These are phyloP conservation scores for Polytrichum formosum DNA, from an alignment of 225 moss, liverwort and hornwort species.

Conservation along the genomic window DNA sequence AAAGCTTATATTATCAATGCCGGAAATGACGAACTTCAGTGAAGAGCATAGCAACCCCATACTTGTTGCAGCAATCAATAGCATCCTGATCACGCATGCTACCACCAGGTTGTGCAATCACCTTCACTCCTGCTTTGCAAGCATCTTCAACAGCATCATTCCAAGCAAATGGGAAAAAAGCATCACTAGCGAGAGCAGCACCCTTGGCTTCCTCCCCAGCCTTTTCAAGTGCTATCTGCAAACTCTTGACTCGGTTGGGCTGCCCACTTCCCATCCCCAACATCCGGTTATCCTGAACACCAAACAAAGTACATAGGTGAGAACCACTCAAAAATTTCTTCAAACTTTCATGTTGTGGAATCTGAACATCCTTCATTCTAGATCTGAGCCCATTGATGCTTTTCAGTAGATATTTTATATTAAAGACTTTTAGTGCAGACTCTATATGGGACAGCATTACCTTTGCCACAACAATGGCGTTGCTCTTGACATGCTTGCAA, in stretches of 20 bases:
- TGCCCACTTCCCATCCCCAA: slow-evolving; percentile 99
- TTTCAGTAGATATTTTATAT: too few relatives aligned
- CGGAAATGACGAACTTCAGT: slow-evolving; percentile 90
- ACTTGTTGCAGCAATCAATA: slow-evolving; percentile 98
- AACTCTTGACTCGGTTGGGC: slow-evolving; percentile 90
- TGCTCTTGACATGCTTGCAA: slow-evolving; percentile 99
- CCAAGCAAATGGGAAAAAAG: slow-evolving; percentile 98
- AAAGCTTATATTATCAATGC: slow-evolving; percentile 37
- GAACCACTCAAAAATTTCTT: too few relatives aligned
- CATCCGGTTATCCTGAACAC: slow-evolving; percentile 78
- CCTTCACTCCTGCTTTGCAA: slow-evolving; percentile 94
- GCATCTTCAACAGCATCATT: slow-evolving; percentile 99
- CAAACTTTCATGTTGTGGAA: too few relatives aligned
- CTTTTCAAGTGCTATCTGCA: slow-evolving; percentile 90
- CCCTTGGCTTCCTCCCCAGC: slow-evolving; percentile 70
- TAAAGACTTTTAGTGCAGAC: not conserved
- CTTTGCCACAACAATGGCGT: slow-evolving; percentile 95
- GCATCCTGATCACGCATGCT: slow-evolving; percentile 95
- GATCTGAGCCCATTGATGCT: too few relatives aligned
- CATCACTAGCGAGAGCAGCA: slow-evolving; percentile 91
- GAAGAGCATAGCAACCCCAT: slow-evolving; percentile 86
- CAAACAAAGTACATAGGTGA: too few relatives aligned
- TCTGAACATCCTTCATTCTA: not conserved
- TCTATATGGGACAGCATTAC: slow-evolving; percentile 15
- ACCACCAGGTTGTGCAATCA: slow-evolving; percentile 95